A percentile compares a stretch with the other conserved stretches of the same genome.
These are phyloP conservation scores for Leccinum longicurvipes DNA, from an alignment of 768 basidiomycete genomes.

Conservation along the genomic window DNA sequence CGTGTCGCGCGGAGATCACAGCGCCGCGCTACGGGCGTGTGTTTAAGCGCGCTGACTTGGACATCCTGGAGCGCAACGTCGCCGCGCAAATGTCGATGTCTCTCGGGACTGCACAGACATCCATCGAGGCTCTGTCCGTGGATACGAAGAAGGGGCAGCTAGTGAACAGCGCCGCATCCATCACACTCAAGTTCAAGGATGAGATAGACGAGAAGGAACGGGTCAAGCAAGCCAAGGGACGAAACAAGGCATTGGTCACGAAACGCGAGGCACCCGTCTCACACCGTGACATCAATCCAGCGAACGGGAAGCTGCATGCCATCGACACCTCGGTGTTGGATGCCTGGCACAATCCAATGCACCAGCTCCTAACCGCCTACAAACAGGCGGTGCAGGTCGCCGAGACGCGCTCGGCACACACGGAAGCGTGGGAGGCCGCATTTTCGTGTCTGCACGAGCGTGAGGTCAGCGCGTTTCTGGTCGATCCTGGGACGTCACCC, in stretches of 20 bases:
- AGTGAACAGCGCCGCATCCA: slow-evolving; percentile 1
- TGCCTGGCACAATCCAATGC: slow-evolving; percentile 40
- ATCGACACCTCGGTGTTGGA: slow-evolving; percentile 31
- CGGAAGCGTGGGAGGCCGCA: slow-evolving; percentile 59
- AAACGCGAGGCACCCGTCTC: slow-evolving; percentile 22
- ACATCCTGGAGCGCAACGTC: slow-evolving; percentile 63
- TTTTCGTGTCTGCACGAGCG: slow-evolving; percentile 48
- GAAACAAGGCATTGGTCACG: slow-evolving; percentile 11
- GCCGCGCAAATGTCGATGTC: slow-evolving; percentile 47
- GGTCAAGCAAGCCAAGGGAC: slow-evolving; percentile 6
- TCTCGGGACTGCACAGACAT: slow-evolving; percentile 32
- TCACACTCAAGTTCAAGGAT: slow-evolving; percentile 17
- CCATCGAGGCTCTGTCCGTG: slow-evolving; percentile 30
- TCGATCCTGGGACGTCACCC: slow-evolving; percentile 36
- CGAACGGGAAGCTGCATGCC: slow-evolving; percentile 21
- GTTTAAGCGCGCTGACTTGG: slow-evolving; percentile 59
- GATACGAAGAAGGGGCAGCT: slow-evolving; percentile 16
- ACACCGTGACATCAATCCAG: slow-evolving; percentile 28
- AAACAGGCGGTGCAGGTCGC: slow-evolving; percentile 38
- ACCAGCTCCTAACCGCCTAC: slow-evolving; percentile 40
- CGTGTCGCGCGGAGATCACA: slow-evolving; percentile 50
- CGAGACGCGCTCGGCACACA: slow-evolving; percentile 50
- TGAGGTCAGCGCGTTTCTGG: slow-evolving; percentile 38
- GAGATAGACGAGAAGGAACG: slow-evolving; percentile 1
- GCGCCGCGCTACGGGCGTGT: slow-evolving; percentile 58